Evolutionary conservation across 2,329 filamentous ascomycete genomes (phyloP), one percentile per base, ranked within the genome.

Genomic region (Septoria petroselini): DNA sequence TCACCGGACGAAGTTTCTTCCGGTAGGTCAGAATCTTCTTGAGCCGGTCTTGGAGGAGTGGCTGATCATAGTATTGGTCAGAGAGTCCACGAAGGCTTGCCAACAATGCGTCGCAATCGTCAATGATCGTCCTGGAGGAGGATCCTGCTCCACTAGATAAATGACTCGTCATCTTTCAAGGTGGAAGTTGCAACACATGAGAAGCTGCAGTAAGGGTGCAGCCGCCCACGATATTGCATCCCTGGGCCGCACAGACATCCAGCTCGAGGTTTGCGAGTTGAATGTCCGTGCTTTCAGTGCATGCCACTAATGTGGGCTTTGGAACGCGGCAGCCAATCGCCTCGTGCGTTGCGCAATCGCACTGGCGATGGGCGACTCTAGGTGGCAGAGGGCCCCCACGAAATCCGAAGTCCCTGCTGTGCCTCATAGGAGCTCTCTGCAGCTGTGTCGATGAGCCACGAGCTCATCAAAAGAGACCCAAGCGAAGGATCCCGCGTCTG

Each of bases 271-370:
- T 37, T 37, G 33, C 9, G 33, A 37, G 33, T 17, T 37, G 33
- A 37, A 37, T 37, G 33, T 37, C 33, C 33, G 33, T 37, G 33
- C 33, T 17, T n/a, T 17, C 33, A 37, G 33, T 37, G 33, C 33
- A 37, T 37, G 33, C 33, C 33, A 17, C 33, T 37, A 37, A 37
- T 37, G 33, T 15, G 15, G 33, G 33, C 7, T 30, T 30, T 30
- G 27, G 27, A 30, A 12, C 27, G 27, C 27, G 27, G 27, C 27
- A 30, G 27, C 27, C 27, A 12, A 30, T 30, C 27, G 27, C 27
- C 7, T 30, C 27, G 27, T 30, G 27, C 27, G 27, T 30, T 30
- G 27, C 27, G 27, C 27, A 30, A 30, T 30, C 27, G 27, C 27
- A 30, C 27, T 30, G 12, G 27, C 7, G 27, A 30, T 30, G 7